phyloP scores from a whole-genome alignment of 2,329 filamentous ascomycete species.

The Aureobasidium pullulans region DNA sequence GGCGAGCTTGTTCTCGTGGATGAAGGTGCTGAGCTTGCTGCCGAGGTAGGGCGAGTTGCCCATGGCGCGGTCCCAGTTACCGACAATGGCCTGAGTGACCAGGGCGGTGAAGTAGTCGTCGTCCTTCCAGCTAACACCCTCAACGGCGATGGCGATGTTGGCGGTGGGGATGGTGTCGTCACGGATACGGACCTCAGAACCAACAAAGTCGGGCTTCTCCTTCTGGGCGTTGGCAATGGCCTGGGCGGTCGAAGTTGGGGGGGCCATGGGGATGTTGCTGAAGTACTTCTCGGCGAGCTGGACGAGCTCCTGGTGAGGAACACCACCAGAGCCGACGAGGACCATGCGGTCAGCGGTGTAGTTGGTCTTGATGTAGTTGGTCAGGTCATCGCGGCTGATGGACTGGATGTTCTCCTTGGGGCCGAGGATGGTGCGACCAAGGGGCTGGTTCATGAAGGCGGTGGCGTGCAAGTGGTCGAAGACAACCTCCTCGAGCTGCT shows the following conservation, averaged over 20 bases:
- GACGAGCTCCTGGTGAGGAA: slow-evolving; percentile 90
- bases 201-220: slow-evolving; percentile 88
- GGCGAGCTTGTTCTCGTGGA: slow-evolving; percentile 90
- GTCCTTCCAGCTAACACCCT: slow-evolving; percentile 99
- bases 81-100: slow-evolving; percentile 95
- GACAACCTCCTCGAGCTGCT: slow-evolving; percentile 98
- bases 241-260: slow-evolving; percentile 66
- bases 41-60: slow-evolving; percentile 95
- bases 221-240: slow-evolving; percentile 66
- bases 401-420: slow-evolving; percentile 97
- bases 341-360: slow-evolving; percentile 99
- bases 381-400: slow-evolving; percentile 85
- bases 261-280: slow-evolving; percentile 65
- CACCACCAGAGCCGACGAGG: slow-evolving; percentile 86
- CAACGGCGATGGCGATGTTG: slow-evolving; percentile 96
- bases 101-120: slow-evolving; percentile 98
- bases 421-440: slow-evolving; percentile 95
- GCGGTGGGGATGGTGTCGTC: slow-evolving; percentile 94
- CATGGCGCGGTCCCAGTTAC: slow-evolving; percentile 99
- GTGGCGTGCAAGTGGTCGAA: slow-evolving; percentile 99
- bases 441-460: slow-evolving; percentile 90
- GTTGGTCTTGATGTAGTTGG: slow-evolving; percentile 98
- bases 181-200: slow-evolving; percentile 89
- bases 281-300: slow-evolving; percentile 97
- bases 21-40: slow-evolving; percentile 92